These are phyloP conservation scores for Huntiella bhutanensis DNA, from an alignment of 2,329 filamentous ascomycete species.

Conservation along the genomic window DNA sequence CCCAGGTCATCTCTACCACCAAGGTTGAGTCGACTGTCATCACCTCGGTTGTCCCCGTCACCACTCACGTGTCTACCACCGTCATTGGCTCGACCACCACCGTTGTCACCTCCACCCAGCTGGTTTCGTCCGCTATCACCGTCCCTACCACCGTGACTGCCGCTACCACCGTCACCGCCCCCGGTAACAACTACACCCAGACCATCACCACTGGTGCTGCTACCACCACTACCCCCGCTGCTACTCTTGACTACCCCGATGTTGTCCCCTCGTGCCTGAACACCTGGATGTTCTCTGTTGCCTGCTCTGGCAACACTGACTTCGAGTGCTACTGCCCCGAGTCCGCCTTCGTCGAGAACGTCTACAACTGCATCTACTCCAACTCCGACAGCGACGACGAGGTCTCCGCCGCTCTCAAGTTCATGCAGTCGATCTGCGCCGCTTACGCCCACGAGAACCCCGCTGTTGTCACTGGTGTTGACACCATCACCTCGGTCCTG, in stretches of 20 bases:
- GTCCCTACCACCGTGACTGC: constrained; percentile 37
- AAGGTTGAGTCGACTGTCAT: constrained; percentile 20
- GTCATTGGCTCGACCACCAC: constrained; percentile 27
- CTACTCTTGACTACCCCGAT: constrained; percentile 39
- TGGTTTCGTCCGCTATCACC: constrained; percentile 30
- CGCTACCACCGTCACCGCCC: constrained; percentile 21
- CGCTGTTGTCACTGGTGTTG: constrained; percentile 61
- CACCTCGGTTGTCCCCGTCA: constrained; percentile 30
- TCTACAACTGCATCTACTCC: constrained; percentile 66
- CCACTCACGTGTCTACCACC: constrained; percentile 29
- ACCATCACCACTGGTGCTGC: constrained; percentile 1
- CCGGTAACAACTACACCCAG: constrained; percentile 9
- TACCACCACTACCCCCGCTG: constrained; percentile 14
- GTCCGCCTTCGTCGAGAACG: constrained; percentile 52
- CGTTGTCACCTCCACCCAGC: constrained; percentile 28
- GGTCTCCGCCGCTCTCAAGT: constrained; percentile 53
- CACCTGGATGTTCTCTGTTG: constrained; percentile 60
- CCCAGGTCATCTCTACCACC: constrained; percentile 12
- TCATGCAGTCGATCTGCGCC: constrained; percentile 85
- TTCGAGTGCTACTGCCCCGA: constrained; percentile 72
- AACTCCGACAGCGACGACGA: constrained; percentile 49
- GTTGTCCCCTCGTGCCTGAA: constrained; percentile 78
- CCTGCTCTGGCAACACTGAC: constrained; percentile 73
- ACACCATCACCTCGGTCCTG: constrained; percentile 42
- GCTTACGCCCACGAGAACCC: constrained; percentile 57